These are phyloP conservation scores for Leishmania aethiopica DNA, from an alignment of 208 protist genomes.

Conservation along the genomic window DNA sequence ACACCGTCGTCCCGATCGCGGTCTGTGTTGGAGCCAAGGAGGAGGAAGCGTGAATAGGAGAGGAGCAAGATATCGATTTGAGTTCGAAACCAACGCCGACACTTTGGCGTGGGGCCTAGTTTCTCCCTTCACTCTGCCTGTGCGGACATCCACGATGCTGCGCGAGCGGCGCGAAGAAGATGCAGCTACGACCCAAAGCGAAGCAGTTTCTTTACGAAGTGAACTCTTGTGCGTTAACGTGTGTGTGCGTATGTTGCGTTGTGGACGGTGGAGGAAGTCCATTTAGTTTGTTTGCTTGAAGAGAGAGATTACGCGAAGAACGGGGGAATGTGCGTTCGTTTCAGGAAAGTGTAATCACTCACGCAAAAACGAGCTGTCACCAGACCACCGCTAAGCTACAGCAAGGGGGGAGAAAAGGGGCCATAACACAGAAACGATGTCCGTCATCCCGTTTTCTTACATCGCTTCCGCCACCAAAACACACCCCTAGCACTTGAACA, in stretches of 20 bases:
- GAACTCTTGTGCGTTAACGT: not conserved
- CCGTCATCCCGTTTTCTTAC: not conserved
- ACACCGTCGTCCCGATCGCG: too few relatives aligned
- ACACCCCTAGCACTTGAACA: not conserved
- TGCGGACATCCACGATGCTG: not conserved
- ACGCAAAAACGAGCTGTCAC: slow-evolving; percentile 3
- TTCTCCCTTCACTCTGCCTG: not conserved
- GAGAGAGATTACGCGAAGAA: slow-evolving; percentile 2
- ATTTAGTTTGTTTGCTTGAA: not conserved
- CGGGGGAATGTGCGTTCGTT: not conserved
- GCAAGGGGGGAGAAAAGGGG: slow-evolving; percentile 11
- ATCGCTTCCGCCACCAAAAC: not conserved
- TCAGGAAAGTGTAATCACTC: not conserved
- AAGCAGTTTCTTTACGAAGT: not conserved
- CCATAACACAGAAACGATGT: not conserved
- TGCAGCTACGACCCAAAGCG: not conserved
- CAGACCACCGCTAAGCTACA: slow-evolving; percentile 10
- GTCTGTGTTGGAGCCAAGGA: not conserved
- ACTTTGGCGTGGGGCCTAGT: not conserved
- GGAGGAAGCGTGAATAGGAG: not conserved
- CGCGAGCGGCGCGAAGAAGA: not conserved
- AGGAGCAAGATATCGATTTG: not conserved
- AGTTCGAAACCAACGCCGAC: not conserved
- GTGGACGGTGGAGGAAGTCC: not conserved
- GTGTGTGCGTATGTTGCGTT: not conserved